These are phyloP conservation scores for Apiospora rasikravindrae DNA, from an alignment of 2,329 filamentous ascomycete species.

Conservation along the genomic window DNA sequence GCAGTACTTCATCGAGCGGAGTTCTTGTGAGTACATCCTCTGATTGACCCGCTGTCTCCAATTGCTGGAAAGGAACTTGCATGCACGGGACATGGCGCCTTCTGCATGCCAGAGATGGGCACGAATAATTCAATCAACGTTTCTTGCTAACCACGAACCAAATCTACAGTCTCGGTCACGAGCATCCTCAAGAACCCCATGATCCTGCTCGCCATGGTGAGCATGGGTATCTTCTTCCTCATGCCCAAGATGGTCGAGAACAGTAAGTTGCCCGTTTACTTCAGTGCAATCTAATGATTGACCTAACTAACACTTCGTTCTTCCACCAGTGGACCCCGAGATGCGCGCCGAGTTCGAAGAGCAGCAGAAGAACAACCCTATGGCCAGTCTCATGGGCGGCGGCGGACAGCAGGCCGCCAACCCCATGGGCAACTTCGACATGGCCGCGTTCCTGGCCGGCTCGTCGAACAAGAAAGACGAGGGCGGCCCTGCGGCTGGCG, in stretches of 20 bases:
- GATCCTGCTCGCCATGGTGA: constrained; percentile 89
- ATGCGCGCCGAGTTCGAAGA: constrained; percentile 91
- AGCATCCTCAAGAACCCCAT: constrained; percentile 91
- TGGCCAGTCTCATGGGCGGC: constrained; percentile 60
- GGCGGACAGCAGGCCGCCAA: constrained; percentile 47
- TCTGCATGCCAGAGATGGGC: not conserved
- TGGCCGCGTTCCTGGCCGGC: constrained; percentile 68
- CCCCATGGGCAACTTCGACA: constrained; percentile 62
- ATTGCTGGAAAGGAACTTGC: not conserved
- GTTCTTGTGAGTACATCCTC: constrained; percentile 72
- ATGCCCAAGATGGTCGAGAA: constrained; percentile 97
- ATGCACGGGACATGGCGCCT: not conserved
- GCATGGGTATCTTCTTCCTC: constrained; percentile 82
- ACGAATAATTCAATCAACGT: not conserved
- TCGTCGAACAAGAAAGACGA: constrained; percentile 52
- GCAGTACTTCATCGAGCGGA: constrained; percentile 77
- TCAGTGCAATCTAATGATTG: too few species aligned
- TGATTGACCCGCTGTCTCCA: not conserved
- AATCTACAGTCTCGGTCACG: constrained; percentile 73
- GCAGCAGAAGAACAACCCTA: constrained; percentile 77
- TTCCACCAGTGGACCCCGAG: constrained; percentile 86
- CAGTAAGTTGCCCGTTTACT: constrained; percentile 75
- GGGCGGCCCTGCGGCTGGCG: constrained; percentile 32
- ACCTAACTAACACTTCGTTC: not conserved
- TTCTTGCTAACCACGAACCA: not conserved